A percentile compares a stretch with the other conserved stretches of the same genome.
Evolutionary conservation across 176 grass and related monocot species (phyloP).

Genomic region (Oryza officinalis): DNA sequence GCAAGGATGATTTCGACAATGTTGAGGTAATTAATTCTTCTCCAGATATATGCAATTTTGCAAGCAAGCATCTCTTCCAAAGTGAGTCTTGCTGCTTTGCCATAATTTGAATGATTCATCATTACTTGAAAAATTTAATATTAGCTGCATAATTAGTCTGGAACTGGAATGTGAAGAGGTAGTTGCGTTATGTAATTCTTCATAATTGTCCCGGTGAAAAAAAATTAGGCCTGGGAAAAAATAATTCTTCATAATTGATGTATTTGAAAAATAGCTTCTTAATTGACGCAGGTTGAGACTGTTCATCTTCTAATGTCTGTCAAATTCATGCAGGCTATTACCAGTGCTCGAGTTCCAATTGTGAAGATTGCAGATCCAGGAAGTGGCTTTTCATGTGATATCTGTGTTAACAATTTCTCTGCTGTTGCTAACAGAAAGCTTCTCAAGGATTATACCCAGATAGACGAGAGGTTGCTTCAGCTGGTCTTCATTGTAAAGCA

Average conservation of each 20-base stretch:
- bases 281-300: background rate
- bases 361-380: slow-evolving; percentile 50
- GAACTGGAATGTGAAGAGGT: background rate
- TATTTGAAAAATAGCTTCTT: background rate
- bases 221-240: too few species aligned
- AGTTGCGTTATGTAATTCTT: background rate
- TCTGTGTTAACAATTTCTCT: slow-evolving; percentile 71
- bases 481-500: slow-evolving; percentile 72
- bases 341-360: slow-evolving; percentile 58
- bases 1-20: slow-evolving; percentile 27
- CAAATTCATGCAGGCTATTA: slow-evolving; percentile 48
- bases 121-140: background rate
- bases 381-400: slow-evolving; percentile 56
- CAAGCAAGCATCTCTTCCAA: background rate
- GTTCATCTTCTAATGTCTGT: background rate
- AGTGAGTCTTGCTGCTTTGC: background rate
- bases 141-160: background rate
- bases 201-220: too few species aligned
- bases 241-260: background rate
- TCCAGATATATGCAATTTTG: background rate
- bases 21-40: slow-evolving; percentile 50
- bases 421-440: slow-evolving; percentile 69
- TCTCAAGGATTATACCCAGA: slow-evolving; percentile 63
- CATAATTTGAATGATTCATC: background rate
- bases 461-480: slow-evolving; percentile 63